These are phyloP conservation scores for Geopyxis carbonaria DNA, from an alignment of 495 filamentous ascomycete species.

Conservation along the genomic window DNA sequence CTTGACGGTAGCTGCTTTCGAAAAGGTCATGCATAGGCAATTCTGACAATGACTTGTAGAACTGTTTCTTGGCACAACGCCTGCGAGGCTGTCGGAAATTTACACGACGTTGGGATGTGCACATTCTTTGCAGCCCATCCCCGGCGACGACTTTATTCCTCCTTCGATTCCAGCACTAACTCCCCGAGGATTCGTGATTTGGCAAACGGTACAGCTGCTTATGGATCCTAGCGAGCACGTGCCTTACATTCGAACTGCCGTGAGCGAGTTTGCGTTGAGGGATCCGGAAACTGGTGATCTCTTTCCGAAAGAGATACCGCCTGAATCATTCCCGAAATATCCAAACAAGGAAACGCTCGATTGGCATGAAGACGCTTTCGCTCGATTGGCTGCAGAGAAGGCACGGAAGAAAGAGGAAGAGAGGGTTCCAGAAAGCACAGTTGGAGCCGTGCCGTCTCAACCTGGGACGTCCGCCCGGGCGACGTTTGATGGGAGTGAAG, in stretches of 20 bases:
- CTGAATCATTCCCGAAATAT: constrained; percentile 52
- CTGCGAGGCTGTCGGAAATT: constrained; percentile 64
- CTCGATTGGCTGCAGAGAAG: neutral
- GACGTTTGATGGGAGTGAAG: no score
- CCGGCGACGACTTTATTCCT: constrained; percentile 49
- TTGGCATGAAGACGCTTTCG: constrained; percentile 53
- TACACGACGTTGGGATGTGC: constrained; percentile 84
- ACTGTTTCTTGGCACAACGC: constrained; percentile 65
- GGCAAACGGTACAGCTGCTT: constrained; percentile 84
- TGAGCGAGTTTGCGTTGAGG: constrained; percentile 54
- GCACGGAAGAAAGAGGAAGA: neutral
- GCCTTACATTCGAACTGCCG: constrained; percentile 63
- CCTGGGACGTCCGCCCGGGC: no score
- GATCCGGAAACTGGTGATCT: constrained; percentile 50
- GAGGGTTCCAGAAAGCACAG: neutral
- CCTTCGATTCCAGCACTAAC: constrained; percentile 73
- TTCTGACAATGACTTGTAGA: constrained; percentile 20
- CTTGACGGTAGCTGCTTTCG: constrained; percentile 43
- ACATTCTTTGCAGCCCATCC: constrained; percentile 51
- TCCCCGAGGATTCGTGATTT: constrained; percentile 67
- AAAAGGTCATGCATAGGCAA: no score
- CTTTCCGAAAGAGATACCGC: constrained; percentile 65
- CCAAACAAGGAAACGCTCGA: constrained; percentile 60
- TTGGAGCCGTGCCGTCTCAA: neutral
- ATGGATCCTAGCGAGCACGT: constrained; percentile 79